Evolutionary conservation across 352 stramenopile species (phyloP).

Genomic region (Halophytophthora batemanensis): DNA sequence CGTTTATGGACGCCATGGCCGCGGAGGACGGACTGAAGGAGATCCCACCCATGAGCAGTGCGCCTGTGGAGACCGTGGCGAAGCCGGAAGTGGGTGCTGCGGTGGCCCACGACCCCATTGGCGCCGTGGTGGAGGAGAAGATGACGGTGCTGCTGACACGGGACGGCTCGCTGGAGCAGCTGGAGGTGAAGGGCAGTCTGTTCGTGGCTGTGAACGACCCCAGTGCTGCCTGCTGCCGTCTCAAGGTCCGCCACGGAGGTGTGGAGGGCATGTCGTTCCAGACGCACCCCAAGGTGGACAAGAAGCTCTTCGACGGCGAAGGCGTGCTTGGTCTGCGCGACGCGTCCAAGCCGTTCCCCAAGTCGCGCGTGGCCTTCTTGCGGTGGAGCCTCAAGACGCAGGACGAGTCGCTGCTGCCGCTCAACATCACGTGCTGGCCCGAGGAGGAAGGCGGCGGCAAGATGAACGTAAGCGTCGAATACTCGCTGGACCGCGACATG

Average conservation of each 20-base stretch:
- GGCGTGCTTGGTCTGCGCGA: slow-evolving; percentile 80
- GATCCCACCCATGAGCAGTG: slow-evolving; percentile 78
- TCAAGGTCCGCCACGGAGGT: slow-evolving; percentile 67
- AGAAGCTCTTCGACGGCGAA: slow-evolving; percentile 82
- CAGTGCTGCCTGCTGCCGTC: slow-evolving; percentile 56
- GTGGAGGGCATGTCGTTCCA: slow-evolving; percentile 80
- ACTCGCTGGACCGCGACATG: slow-evolving; percentile 86
- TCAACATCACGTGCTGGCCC: slow-evolving; percentile 88
- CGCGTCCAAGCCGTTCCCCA: slow-evolving; percentile 78
- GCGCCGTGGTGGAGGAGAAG: slow-evolving; percentile 83
- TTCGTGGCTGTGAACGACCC: slow-evolving; percentile 84
- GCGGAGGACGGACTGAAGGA: slow-evolving; percentile 85
- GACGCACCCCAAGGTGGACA: slow-evolving; percentile 88
- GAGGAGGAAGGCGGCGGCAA: slow-evolving; percentile 84
- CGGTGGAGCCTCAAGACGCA: slow-evolving; percentile 87
- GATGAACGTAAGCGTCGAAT: slow-evolving; percentile 88
- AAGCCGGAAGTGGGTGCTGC: slow-evolving; percentile 57
- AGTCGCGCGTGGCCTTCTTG: slow-evolving; percentile 75
- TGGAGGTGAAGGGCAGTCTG: slow-evolving; percentile 86
- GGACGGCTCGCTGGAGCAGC: slow-evolving; percentile 77
- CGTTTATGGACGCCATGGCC: slow-evolving; percentile 84
- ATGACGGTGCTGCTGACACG: slow-evolving; percentile 82
- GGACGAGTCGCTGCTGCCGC: slow-evolving; percentile 77
- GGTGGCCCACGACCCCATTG: slow-evolving; percentile 80
- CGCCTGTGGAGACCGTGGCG: slow-evolving; percentile 50